These are phyloP conservation scores for Fabrea salina DNA, from an alignment of 169 alveolate genomes.

Conservation along the genomic window DNA sequence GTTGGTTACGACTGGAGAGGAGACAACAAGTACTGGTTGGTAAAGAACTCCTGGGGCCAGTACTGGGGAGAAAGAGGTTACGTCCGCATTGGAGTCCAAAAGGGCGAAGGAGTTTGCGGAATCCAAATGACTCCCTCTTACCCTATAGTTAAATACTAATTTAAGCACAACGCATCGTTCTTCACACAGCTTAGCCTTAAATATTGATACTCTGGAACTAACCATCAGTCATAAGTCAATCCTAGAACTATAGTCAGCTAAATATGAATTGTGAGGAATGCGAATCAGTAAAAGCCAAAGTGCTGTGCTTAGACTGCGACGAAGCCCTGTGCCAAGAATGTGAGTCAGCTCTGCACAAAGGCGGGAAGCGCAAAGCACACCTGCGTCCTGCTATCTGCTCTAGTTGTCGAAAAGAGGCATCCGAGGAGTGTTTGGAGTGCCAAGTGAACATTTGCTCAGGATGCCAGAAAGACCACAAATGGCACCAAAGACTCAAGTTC, in stretches of 20 bases:
- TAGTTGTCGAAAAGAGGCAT: background rate
- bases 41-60: slow-evolving; percentile 73
- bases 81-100: slow-evolving; percentile 40
- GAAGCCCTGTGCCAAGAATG: slow-evolving; percentile 13
- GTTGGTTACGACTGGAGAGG: slow-evolving; percentile 42
- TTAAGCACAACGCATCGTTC: no score
- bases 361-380: slow-evolving; percentile 33
- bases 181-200: no score
- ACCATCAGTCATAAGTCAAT: no score
- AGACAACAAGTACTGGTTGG: slow-evolving; percentile 39
- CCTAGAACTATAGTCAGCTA: no score
- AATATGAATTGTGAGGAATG: slow-evolving; percentile 38
- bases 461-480: background rate
- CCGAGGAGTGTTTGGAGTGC: background rate
- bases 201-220: no score
- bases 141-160: no score
- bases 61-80: slow-evolving; percentile 72
- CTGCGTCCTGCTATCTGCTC: background rate
- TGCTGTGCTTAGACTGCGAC: slow-evolving; percentile 26
- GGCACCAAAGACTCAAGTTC: background rate
- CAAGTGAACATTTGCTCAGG: background rate
- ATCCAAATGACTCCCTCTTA: background rate
- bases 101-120: slow-evolving; percentile 35
- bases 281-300: background rate
- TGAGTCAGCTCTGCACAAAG: slow-evolving; percentile 4